These are phyloP conservation scores for Erysimum cheiri DNA, from an alignment of 441 rosid species.

Conservation along the genomic window DNA sequence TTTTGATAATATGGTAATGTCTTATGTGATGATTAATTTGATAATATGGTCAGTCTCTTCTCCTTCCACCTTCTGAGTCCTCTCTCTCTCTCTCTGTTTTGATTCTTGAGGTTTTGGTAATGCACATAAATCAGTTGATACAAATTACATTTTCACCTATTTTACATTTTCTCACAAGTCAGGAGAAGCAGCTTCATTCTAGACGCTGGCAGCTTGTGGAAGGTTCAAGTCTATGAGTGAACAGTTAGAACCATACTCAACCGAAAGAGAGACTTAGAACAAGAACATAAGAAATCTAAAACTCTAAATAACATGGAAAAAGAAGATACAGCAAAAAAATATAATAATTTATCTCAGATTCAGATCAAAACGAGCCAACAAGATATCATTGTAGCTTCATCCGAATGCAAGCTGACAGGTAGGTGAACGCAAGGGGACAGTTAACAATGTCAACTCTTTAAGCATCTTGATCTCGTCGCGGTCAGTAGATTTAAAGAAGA, in stretches of 20 bases:
- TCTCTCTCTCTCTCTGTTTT: conserved; percentile 1
- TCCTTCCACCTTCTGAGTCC: background rate
- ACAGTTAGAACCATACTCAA: no score
- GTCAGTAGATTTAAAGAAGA: background rate
- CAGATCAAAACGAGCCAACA: no score
- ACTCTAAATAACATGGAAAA: no score
- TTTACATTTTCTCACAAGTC: no score
- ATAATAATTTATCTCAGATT: no score
- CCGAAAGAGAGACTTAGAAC: no score
- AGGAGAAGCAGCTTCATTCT: conserved; percentile 56
- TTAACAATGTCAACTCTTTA: background rate
- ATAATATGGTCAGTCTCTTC: conserved; percentile 69
- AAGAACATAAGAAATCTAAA: no score
- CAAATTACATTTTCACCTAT: no score
- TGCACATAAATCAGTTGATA: no score
- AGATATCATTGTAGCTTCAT: background rate
- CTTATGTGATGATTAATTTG: conserved; percentile 84
- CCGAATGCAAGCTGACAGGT: background rate
- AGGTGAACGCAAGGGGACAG: background rate
- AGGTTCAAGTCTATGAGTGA: no score
- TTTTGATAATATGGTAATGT: no score
- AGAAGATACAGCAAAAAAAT: no score
- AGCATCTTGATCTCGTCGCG: background rate
- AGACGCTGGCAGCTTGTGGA: conserved; percentile 35
- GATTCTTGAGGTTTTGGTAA: conserved; percentile 40